These are phyloP conservation scores for Corymbia citriodora DNA, from an alignment of 441 rosid species.

Conservation along the genomic window DNA sequence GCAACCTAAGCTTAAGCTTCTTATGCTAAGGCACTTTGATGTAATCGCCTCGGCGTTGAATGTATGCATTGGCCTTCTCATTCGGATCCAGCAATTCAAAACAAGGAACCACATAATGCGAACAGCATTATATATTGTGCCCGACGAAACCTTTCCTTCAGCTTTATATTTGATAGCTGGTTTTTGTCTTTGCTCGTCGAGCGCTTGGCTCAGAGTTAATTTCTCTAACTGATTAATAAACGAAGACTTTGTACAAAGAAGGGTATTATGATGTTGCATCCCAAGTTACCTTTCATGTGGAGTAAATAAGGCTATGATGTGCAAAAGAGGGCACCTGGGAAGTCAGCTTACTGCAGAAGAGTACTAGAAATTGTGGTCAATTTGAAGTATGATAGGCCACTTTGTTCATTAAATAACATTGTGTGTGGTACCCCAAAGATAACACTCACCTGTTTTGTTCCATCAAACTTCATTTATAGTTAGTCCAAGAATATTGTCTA, in stretches of 20 bases:
- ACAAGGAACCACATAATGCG: background rate
- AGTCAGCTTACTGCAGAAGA: background rate
- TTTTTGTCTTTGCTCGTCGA: background rate
- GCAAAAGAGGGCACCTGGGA: background rate
- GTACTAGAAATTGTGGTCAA: background rate
- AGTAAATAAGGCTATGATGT: background rate
- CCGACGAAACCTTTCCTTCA: background rate
- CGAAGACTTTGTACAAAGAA: background rate
- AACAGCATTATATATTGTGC: background rate
- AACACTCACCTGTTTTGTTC: no score
- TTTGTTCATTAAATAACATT: no score
- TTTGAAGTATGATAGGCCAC: background rate
- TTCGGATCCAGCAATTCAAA: background rate
- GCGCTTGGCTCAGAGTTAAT: background rate
- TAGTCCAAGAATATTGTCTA: no score
- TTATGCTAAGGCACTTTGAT: background rate
- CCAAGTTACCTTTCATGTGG: background rate
- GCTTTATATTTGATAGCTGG: background rate
- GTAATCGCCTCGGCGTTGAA: background rate
- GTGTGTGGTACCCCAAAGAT: no score
- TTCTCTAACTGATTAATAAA: background rate
- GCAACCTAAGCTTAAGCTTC: background rate
- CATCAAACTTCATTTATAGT: no score
- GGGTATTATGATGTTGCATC: background rate
- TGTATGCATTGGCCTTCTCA: background rate